Evolutionary conservation across 306 rosid genomes (phyloP), one percentile per base, ranked within the genome.

Genomic region (Gynostemma pentaphyllum): DNA sequence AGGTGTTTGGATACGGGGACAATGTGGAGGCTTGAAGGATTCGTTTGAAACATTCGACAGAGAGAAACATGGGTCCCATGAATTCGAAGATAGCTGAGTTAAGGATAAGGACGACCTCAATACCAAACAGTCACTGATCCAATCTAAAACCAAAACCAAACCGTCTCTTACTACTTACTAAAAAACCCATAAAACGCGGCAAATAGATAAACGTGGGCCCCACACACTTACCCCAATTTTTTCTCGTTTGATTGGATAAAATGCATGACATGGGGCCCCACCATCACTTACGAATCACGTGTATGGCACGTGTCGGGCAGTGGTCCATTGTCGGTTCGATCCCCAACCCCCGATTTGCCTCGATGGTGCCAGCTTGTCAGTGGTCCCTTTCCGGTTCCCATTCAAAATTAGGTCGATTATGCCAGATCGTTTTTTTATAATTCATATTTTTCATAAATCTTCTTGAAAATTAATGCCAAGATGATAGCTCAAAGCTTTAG

Each of bases 41-140:
- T 29, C 42, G 62, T 55, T 30, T 55, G 41, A 42, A 55, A 55
- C 41, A 55, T 55, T 55, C 62, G 14, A 53, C 60, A 55, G 14
- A 29, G 15, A n/a, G n/a, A n/a, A n/a, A 1, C n/a, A 4, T 55
- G 62, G 62, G 62, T 8, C 41, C 62, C 62, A 30, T 26, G 26
- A 12, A 11, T 24, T 44, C 21, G 7, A 11, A 45, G 15, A 1
- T 16, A 44, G 21, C 28, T 8, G 15, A 19, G 14, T 22, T 49
- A 7, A 7, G 19, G 7, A 19, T 19, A 19, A 5, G 18, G 18
- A 46, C 39, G 39, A 34, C 0, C 44, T 39, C 44, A 27, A n/a
- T 50, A n/a, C n/a, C n/a, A n/a, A n/a, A 39, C 42, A 16, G 24
- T n/a, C 23, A 54, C 12, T 14, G 1, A 15, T 1, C 0, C 14